Evolutionary conservation across 805 yeast genomes (phyloP), one percentile per base, ranked within the genome.

Genomic region (Trichomonascus vanleenenianus): DNA sequence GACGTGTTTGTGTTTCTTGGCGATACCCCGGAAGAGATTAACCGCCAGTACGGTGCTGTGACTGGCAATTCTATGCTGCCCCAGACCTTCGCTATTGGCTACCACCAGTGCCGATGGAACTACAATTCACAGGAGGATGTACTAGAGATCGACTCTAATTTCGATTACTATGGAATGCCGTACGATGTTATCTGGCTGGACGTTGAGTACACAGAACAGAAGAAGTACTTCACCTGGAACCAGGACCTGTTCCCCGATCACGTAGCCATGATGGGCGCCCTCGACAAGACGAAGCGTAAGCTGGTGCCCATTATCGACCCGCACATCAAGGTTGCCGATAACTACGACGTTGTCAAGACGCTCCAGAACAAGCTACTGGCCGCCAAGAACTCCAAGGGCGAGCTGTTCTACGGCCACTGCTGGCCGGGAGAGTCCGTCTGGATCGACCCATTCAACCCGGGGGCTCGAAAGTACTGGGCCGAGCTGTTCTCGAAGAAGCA

Each of bases 31-130:
- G 82, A 87, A 1, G 60, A 63, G 1, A 71, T 91, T 18, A 73
- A 79, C 36, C 58, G 68, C 33, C 71, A 79, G 31, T 89, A 83
- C 60, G 81, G 86, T 1, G 52, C 60, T 1, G 63, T 91, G 10
- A 81, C 95, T 0, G 97, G 98, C 0, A 73, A 67, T 47, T 72
- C 88, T 0, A 62, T 70, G 8, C 65, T 91, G 9, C 98, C 97
- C 1, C 83, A 79, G 51, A 51, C 81, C 33, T 84, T 87, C 55
- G 71, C 96, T 0, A 62, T 87, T 9, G 97, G 95, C 0, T 86
- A 91, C 59, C 97, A 91, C 59, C 97, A 93, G 64, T 91, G 96
- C 59, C 75, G 97, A 58, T 91, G 98, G 98, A 91, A 91, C 62
- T 91, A 91, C 65, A 85, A 86, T 59, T 88, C 85, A 55, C 87